Evolutionary conservation across 2,329 filamentous ascomycete genomes (phyloP).

Genomic region (Alternaria solani): DNA sequence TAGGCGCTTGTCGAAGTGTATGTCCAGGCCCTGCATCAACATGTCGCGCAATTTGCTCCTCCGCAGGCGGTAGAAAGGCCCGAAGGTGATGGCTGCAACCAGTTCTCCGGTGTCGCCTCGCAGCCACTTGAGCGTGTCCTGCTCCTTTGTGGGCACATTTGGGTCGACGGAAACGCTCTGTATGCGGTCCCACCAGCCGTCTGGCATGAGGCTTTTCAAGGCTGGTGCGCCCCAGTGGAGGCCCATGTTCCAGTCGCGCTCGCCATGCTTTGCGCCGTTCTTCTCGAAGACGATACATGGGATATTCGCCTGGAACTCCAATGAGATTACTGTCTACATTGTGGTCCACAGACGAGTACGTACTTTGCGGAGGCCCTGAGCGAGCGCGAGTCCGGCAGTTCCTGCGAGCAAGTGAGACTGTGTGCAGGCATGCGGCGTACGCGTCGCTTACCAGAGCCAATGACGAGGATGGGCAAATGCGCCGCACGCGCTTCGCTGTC

Average conservation of each 20-base stretch:
- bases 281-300: conserved; percentile 65
- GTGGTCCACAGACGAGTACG: conserved; percentile 8
- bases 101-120: conserved; percentile 48
- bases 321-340: not conserved
- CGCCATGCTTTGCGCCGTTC: conserved; percentile 54
- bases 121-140: conserved; percentile 46
- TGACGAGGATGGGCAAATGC: conserved; percentile 36
- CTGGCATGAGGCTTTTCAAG: conserved; percentile 61
- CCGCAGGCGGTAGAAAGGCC: conserved; percentile 48
- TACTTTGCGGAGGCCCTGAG: conserved; percentile 48
- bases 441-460: conserved; percentile 43
- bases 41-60: conserved; percentile 46
- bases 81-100: conserved; percentile 44
- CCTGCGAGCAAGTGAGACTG: conserved; percentile 32
- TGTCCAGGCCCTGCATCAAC: conserved; percentile 39
- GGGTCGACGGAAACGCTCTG: conserved; percentile 64
- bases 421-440: conserved; percentile 4
- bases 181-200: conserved; percentile 60
- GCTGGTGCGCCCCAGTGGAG: conserved; percentile 68
- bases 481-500: not conserved
- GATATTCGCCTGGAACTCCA: conserved; percentile 39
- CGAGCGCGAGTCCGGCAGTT: conserved; percentile 48
- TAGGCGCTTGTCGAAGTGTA: conserved; percentile 52
- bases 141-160: conserved; percentile 47
- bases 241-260: conserved; percentile 70